phyloP scores from a whole-genome alignment of 2,329 filamentous ascomycete genomes.

The Ascochyta pisi region DNA sequence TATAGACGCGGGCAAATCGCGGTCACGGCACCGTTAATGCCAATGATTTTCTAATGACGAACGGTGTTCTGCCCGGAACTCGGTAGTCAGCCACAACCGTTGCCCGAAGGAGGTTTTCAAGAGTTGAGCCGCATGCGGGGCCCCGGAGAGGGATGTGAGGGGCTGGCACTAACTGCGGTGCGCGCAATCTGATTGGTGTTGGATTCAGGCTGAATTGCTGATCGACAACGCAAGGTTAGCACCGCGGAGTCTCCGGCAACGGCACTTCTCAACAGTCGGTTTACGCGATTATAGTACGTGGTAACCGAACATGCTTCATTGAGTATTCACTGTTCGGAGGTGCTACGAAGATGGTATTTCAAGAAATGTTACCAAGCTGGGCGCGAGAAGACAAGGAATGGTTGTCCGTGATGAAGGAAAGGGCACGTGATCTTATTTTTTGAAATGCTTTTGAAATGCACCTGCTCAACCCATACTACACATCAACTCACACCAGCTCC shows the following conservation, averaged over 20 bases:
- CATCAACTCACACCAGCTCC: too few relatives aligned
- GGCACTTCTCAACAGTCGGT: neutral
- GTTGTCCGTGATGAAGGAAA: neutral
- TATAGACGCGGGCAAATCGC: slow-evolving; percentile 9
- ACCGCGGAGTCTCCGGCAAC: neutral
- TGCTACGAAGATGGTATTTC: too few relatives aligned
- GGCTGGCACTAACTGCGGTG: slow-evolving; percentile 19
- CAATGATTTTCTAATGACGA: slow-evolving; percentile 2
- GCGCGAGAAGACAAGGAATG: neutral
- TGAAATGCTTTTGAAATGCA: too few relatives aligned
- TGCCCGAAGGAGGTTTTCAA: slow-evolving; percentile 6
- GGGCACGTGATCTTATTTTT: neutral
- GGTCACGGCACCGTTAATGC: neutral
- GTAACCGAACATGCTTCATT: too few relatives aligned
- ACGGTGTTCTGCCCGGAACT: slow-evolving; percentile 5
- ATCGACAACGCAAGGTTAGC: slow-evolving; percentile 2
- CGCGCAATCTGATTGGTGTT: slow-evolving; percentile 16
- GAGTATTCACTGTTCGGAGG: too few relatives aligned
- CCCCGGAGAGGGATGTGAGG: slow-evolving; percentile 25
- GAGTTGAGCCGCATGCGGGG: slow-evolving; percentile 23
- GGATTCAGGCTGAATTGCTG: slow-evolving; percentile 32
- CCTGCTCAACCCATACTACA: too few relatives aligned
- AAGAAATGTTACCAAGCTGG: too few relatives aligned
- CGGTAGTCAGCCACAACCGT: slow-evolving; percentile 16
- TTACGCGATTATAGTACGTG: too few relatives aligned